A percentile compares a stretch with the other conserved stretches of the same genome.
These are phyloP conservation scores for Gossypium schwendimanii DNA, from an alignment of 441 rosid species.

Conservation along the genomic window DNA sequence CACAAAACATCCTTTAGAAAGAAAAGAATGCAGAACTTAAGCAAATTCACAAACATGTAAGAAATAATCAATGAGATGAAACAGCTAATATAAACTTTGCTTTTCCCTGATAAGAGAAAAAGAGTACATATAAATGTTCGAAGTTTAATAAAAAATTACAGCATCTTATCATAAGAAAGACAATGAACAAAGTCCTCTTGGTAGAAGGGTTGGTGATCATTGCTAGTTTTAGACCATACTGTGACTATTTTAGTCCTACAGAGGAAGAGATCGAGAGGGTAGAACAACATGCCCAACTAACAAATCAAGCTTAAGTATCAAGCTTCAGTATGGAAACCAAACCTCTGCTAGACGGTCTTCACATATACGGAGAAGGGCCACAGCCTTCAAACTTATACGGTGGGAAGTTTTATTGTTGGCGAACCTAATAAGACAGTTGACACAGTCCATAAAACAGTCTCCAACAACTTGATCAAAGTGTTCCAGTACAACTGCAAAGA, in stretches of 20 bases:
- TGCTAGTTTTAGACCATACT: not conserved
- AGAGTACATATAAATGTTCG: not conserved
- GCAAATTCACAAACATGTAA: slow-evolving; percentile 2
- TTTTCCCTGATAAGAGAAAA: not conserved
- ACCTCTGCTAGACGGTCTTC: slow-evolving; percentile 99
- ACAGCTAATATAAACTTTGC: not conserved
- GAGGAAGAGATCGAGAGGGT: not conserved
- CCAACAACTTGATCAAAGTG: slow-evolving; percentile 99
- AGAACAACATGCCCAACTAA: slow-evolving; percentile 5
- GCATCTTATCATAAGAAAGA: not conserved
- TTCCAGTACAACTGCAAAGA: slow-evolving; percentile 88
- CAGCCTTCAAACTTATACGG: slow-evolving; percentile 97
- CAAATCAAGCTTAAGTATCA: not conserved
- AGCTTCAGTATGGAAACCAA: slow-evolving; percentile 12
- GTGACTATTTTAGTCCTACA: not conserved
- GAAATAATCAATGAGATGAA: slow-evolving; percentile 13
- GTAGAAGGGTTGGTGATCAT: not conserved
- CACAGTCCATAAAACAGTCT: slow-evolving; percentile 99
- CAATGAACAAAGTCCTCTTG: slow-evolving; percentile 1
- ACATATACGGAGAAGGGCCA: slow-evolving; percentile 98
- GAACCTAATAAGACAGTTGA: slow-evolving; percentile 97
- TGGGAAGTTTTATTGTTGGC: slow-evolving; percentile 91
- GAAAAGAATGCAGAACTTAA: slow-evolving; percentile 13
- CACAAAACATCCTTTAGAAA: slow-evolving; percentile 9
- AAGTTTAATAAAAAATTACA: not conserved